Conservation (phyloP, 805 yeast genomes). For the Sugiyamaella chiloensis region DNA sequence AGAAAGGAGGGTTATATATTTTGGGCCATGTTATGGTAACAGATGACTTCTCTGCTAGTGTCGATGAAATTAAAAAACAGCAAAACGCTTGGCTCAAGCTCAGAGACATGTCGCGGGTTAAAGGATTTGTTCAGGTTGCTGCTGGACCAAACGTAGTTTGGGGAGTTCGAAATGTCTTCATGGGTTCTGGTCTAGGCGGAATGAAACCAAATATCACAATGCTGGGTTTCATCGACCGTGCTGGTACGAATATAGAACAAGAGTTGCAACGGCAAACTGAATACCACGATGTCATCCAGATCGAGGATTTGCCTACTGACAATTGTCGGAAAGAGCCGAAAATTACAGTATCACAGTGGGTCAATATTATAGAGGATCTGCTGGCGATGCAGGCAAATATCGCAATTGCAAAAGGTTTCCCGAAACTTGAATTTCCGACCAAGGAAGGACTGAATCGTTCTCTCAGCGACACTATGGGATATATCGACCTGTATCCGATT, state of each 20-base stretch:
- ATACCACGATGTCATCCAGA: constrained; percentile 28
- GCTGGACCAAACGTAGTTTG: constrained; percentile 84
- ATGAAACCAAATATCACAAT: constrained; percentile 97
- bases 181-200: constrained; percentile 97
- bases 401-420: constrained; percentile 90
- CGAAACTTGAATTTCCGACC: constrained; percentile 59
- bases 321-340: constrained; percentile 65
- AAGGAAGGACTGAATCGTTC: constrained; percentile 16
- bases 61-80: constrained; percentile 66
- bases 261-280: background rate
- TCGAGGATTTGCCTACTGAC: constrained; percentile 72
- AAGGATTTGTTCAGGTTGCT: constrained; percentile 92
- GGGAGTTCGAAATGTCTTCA: constrained; percentile 90
- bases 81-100: constrained; percentile 79
- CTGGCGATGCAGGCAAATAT: constrained; percentile 85
- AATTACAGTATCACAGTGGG: constrained; percentile 79
- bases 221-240: constrained; percentile 72
- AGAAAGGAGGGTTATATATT: constrained; percentile 91
- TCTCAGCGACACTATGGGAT: constrained; percentile 40
- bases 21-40: constrained; percentile 86
- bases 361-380: constrained; percentile 85
- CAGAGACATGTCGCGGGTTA: constrained; percentile 71
- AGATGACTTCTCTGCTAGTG: constrained; percentile 58
- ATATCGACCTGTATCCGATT: constrained; percentile 90
- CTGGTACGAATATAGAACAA: background rate